Conservation (phyloP, 208 protist species). For the Tritrichomonas foetus region DNA sequence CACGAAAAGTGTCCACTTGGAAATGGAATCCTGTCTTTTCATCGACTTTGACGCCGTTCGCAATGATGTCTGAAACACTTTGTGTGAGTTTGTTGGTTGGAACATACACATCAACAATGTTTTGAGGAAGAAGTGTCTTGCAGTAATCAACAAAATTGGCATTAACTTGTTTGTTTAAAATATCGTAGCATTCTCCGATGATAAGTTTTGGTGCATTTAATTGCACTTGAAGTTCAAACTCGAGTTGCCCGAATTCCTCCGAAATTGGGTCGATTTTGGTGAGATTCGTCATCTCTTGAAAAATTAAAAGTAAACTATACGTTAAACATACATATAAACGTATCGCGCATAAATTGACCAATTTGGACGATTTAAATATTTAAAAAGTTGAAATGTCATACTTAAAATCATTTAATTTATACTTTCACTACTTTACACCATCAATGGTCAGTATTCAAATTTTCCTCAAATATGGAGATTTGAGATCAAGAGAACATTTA, state of each 20-base stretch:
- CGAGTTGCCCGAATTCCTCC: neutral
- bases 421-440: too few relatives aligned
- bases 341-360: too few relatives aligned
- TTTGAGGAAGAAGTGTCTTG: neutral
- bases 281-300: too few relatives aligned
- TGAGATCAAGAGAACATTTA: too few relatives aligned
- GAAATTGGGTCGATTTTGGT: too few relatives aligned
- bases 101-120: slow-evolving; percentile 29
- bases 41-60: neutral
- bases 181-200: neutral
- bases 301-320: too few relatives aligned
- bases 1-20: neutral
- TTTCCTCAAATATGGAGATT: too few relatives aligned
- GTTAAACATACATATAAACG: too few relatives aligned
- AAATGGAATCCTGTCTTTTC: neutral
- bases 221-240: neutral
- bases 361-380: too few relatives aligned
- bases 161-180: neutral
- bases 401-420: too few relatives aligned
- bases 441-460: too few relatives aligned
- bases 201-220: neutral
- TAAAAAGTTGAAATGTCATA: too few relatives aligned
- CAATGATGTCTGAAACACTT: neutral
- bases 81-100: neutral
- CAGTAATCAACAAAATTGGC: neutral